Conservation (phyloP, 768 basidiomycete species). For the Coprinopsis sp. region DNA sequence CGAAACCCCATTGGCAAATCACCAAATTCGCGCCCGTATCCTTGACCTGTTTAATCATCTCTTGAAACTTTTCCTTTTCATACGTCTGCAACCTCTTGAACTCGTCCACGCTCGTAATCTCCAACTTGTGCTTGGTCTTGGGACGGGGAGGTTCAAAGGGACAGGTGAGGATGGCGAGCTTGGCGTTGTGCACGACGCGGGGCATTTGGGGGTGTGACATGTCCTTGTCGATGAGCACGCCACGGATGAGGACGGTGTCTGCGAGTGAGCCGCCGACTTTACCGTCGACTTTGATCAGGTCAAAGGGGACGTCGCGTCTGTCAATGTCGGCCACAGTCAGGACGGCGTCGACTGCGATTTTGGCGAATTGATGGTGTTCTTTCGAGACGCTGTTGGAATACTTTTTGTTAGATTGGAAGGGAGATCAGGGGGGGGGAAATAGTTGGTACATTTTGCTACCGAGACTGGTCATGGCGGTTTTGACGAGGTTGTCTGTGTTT, state of each 20-base stretch:
- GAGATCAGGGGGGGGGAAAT: neutral
- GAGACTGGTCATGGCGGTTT: conserved; percentile 92
- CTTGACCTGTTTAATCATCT: conserved; percentile 97
- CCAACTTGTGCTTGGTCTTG: conserved; percentile 98
- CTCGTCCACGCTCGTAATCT: conserved; percentile 95
- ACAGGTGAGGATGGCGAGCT: conserved; percentile 94
- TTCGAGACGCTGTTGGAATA: conserved; percentile 77
- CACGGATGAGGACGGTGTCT: conserved; percentile 92
- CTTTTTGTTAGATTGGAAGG: conserved; percentile 2
- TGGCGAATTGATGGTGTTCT: conserved; percentile 90
- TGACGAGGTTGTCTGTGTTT: conserved; percentile 84
- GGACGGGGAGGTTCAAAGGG: conserved; percentile 98
- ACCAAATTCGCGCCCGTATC: conserved; percentile 97
- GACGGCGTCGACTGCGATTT: conserved; percentile 97
- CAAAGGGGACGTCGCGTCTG: conserved; percentile 92
- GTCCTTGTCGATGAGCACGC: conserved; percentile 99
- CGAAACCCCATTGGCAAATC: conserved; percentile 99
- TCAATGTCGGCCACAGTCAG: conserved; percentile 92
- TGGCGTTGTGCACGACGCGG: conserved; percentile 78
- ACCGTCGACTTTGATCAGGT: conserved; percentile 98
- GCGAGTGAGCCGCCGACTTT: conserved; percentile 97
- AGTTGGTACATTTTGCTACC: conserved; percentile 93
- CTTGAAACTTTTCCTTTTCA: conserved; percentile 92
- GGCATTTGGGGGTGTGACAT: conserved; percentile 99
- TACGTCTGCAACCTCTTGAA: conserved; percentile 93